A percentile compares a stretch with the other conserved stretches of the same genome.
Evolutionary conservation across 1,284 basidiomycete species (phyloP).

Genomic region (Trichosporon faecale): DNA sequence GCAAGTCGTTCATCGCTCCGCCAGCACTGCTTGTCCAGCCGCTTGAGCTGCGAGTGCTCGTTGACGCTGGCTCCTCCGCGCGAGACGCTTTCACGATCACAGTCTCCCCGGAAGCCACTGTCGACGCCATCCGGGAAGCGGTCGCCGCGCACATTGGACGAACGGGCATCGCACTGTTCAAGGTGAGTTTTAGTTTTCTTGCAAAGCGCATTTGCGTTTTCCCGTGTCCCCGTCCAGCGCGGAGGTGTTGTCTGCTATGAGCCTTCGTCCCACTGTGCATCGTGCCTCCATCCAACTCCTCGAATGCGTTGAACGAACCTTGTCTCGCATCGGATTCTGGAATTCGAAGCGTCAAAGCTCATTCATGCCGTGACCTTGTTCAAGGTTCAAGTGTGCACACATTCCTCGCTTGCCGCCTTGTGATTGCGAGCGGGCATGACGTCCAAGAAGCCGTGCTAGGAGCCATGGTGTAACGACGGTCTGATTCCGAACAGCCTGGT

Average conservation of each 20-base stretch:
- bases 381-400: background rate
- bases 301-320: background rate
- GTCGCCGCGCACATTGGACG: conserved; percentile 33
- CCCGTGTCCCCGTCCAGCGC: background rate
- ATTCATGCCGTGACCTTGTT: background rate
- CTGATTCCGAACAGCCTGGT: too few species aligned
- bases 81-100: conserved; percentile 36
- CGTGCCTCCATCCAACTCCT: background rate
- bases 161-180: conserved; percentile 39
- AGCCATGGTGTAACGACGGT: too few species aligned
- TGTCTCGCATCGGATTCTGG: too few species aligned
- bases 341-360: background rate
- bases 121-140: conserved; percentile 31
- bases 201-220: background rate
- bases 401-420: background rate
- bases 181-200: conserved; percentile 36
- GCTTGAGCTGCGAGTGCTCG: conserved; percentile 22
- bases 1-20: conserved; percentile 14
- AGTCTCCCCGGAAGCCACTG: conserved; percentile 32
- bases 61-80: conserved; percentile 23
- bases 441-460: too few species aligned
- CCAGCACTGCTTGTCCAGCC: background rate
- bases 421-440: background rate
- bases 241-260: background rate
- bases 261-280: background rate